Percentiles rank a stretch among this genome's conserved stretches.
These are phyloP conservation scores for Hymenoscyphus repandus DNA, from an alignment of 2,329 filamentous ascomycete species.

Conservation along the genomic window DNA sequence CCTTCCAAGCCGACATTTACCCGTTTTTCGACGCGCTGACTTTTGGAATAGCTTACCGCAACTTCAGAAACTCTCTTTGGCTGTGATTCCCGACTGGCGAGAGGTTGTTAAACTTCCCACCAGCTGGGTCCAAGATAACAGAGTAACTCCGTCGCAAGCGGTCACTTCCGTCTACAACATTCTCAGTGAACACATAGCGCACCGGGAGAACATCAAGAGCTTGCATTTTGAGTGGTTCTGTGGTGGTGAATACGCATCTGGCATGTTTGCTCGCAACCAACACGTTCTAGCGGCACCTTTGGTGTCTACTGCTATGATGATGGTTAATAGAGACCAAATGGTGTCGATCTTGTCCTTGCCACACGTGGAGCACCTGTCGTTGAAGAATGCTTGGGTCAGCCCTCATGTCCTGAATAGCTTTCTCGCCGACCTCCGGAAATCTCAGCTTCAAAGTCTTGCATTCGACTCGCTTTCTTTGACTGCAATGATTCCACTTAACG, in stretches of 20 bases:
- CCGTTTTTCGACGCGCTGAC: constrained; percentile 48
- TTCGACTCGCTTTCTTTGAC: constrained; percentile 63
- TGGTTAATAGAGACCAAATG: constrained; percentile 25
- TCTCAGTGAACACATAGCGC: constrained; percentile 45
- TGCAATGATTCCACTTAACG: constrained; percentile 33
- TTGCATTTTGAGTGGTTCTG: constrained; percentile 62
- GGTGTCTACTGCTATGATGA: constrained; percentile 31
- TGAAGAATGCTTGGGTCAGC: constrained; percentile 66
- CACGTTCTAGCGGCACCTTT: constrained; percentile 58
- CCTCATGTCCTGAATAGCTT: constrained; percentile 52
- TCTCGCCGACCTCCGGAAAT: constrained; percentile 42
- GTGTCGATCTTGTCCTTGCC: constrained; percentile 45
- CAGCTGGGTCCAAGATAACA: constrained; percentile 43
- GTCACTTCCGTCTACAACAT: constrained; percentile 47
- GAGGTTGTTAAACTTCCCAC: constrained; percentile 48
- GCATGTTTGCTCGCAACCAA: constrained; percentile 55
- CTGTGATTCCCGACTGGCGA: constrained; percentile 63
- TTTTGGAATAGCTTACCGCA: constrained; percentile 57
- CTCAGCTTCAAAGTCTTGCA: constrained; percentile 46
- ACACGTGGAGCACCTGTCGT: constrained; percentile 51
- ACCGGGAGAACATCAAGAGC: constrained; percentile 45
- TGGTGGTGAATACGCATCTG: constrained; percentile 62
- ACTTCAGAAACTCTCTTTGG: constrained; percentile 50
- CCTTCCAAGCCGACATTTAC: constrained; percentile 56
- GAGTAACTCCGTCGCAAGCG: constrained; percentile 46